Percentiles rank a stretch among this genome's conserved stretches.
These are phyloP conservation scores for Coemansia sp. DNA, from an alignment of 192 early-diverging fungal species.

Conservation along the genomic window DNA sequence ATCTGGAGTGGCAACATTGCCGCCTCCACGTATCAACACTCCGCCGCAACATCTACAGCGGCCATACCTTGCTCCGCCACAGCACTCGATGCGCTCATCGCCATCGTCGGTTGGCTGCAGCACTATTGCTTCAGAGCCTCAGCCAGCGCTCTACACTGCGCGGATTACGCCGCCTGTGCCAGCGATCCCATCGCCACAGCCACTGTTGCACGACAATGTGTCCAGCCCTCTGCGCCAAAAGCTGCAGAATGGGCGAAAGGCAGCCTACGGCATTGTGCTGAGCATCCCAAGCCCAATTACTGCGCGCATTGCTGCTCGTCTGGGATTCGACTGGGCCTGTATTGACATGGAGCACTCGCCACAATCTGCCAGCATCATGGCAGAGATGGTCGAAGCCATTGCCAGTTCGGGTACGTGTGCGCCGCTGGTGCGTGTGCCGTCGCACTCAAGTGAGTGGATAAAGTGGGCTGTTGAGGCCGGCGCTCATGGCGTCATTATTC, in stretches of 20 bases:
- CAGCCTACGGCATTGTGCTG: constrained; percentile 39
- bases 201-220: constrained; percentile 1
- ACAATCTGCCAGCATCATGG: constrained; percentile 32
- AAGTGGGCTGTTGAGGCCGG: constrained; percentile 42
- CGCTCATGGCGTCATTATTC: constrained; percentile 42
- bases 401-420: constrained; percentile 21
- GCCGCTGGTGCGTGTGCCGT: constrained; percentile 45
- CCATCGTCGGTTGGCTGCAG: constrained; percentile 18
- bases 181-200: not conserved
- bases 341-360: constrained; percentile 37
- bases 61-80: constrained; percentile 8
- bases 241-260: constrained; percentile 18
- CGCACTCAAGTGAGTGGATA: constrained; percentile 34
- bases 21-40: constrained; percentile 10
- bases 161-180: constrained; percentile 8
- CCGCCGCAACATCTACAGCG: constrained; percentile 2
- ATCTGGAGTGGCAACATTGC: not conserved
- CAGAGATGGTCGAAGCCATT: constrained; percentile 49
- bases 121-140: constrained; percentile 7
- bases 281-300: constrained; percentile 38
- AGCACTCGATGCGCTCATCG: constrained; percentile 28
- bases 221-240: constrained; percentile 19
- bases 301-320: constrained; percentile 25
- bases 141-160: not conserved
- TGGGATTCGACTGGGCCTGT: constrained; percentile 51